Conservation (phyloP, 2,329 filamentous ascomycete species). For the Trichophyton equinum region DNA sequence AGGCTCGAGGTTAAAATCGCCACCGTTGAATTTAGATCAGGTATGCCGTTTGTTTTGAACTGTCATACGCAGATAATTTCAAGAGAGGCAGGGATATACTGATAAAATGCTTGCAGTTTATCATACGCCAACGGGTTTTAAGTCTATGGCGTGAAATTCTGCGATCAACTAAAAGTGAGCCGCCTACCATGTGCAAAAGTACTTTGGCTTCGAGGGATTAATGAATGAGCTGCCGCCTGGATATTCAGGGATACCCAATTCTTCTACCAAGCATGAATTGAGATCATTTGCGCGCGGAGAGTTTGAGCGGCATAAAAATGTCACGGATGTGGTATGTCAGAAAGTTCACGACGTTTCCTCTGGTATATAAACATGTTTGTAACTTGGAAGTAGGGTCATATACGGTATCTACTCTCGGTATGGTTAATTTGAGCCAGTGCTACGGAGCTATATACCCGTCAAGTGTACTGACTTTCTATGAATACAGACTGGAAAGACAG, state of each 20-base stretch:
- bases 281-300: constrained; percentile 32
- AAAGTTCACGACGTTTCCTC: neutral
- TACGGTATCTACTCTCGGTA: constrained; percentile 35
- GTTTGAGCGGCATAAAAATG: constrained; percentile 32
- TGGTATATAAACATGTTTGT: neutral
- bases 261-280: constrained; percentile 30
- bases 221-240: neutral
- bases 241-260: constrained; percentile 27
- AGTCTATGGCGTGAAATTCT: constrained; percentile 33
- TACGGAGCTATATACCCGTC: neutral
- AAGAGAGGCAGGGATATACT: neutral
- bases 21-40: constrained; percentile 28
- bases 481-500: constrained; percentile 32
- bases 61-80: no score
- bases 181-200: neutral
- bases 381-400: constrained; percentile 22
- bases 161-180: constrained; percentile 28
- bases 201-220: neutral
- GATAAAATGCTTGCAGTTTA: constrained; percentile 23
- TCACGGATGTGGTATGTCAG: constrained; percentile 30
- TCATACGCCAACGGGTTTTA: constrained; percentile 33
- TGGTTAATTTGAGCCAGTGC: neutral
- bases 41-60: constrained; percentile 16
- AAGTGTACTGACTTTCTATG: neutral
- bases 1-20: constrained; percentile 25